Evolutionary conservation across 148 eudicot genomes (phyloP).

Genomic region (Arbutus unedo): DNA sequence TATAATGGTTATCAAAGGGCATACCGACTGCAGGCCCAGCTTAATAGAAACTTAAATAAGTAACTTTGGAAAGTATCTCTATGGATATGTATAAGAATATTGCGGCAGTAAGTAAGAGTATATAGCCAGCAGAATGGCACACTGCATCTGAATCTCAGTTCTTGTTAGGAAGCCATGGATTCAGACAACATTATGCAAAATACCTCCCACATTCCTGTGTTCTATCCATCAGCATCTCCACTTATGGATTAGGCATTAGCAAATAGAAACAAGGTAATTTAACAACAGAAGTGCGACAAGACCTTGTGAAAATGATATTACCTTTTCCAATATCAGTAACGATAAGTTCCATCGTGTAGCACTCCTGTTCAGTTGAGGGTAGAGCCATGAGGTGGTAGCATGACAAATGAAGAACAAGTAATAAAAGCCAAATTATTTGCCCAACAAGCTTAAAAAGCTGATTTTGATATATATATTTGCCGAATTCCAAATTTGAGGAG

Average conservation of each 20-base stretch:
- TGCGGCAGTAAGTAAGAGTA: background rate
- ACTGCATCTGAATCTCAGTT: background rate
- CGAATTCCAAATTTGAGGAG: background rate
- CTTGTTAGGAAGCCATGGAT: background rate
- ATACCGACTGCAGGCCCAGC: background rate
- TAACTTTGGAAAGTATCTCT: background rate
- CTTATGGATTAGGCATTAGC: background rate
- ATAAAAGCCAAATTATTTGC: background rate
- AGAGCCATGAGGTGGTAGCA: constrained; percentile 5
- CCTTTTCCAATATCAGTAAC: constrained; percentile 85
- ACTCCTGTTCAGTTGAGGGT: constrained; percentile 47
- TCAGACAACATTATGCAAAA: background rate
- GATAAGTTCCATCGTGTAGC: constrained; percentile 61
- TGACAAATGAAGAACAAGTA: background rate
- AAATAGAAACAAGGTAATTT: background rate
- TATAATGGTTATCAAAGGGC: background rate
- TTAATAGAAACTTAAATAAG: background rate
- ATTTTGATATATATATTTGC: background rate
- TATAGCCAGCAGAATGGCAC: background rate
- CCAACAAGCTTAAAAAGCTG: background rate
- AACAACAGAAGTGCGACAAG: constrained; percentile 3
- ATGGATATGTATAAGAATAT: background rate
- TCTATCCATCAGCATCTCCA: constrained; percentile 4
- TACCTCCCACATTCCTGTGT: background rate
- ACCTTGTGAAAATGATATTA: constrained; percentile 21